A percentile compares a stretch with the other conserved stretches of the same genome.
Evolutionary conservation across 257 asterid species (phyloP).

Genomic region (Salvia miltiorrhiza): DNA sequence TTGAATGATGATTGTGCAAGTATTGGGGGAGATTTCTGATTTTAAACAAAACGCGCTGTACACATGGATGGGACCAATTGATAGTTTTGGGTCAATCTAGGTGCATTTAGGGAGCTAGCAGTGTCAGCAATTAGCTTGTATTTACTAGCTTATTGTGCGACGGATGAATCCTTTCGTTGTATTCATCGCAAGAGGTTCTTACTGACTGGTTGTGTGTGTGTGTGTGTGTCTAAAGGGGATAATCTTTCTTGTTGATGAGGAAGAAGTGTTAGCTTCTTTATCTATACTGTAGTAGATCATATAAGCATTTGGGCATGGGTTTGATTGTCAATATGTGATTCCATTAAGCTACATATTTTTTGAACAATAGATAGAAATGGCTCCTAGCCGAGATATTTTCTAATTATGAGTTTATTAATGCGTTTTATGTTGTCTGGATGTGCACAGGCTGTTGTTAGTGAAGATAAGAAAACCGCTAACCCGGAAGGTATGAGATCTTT

Average conservation of each 20-base stretch:
- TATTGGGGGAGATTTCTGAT: conserved; percentile 1
- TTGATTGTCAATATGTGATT: neutral
- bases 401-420: conserved; percentile 5
- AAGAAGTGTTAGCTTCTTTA: neutral
- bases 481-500: conserved; percentile 46
- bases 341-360: neutral
- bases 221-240: neutral
- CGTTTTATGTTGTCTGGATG: conserved; percentile 5
- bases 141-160: neutral
- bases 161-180: neutral
- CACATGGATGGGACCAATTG: neutral
- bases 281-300: neutral
- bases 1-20: neutral
- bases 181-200: neutral
- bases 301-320: neutral
- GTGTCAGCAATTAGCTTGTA: neutral
- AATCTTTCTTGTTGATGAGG: neutral
- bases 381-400: neutral
- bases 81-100: conserved; percentile 1
- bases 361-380: neutral
- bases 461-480: conserved; percentile 45
- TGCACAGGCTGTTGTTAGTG: conserved; percentile 78
- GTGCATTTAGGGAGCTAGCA: conserved; percentile 9
- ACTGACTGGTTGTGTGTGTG: neutral
- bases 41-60: neutral